Conservation (phyloP, 306 rosid species). For the Cicer bijugum region DNA sequence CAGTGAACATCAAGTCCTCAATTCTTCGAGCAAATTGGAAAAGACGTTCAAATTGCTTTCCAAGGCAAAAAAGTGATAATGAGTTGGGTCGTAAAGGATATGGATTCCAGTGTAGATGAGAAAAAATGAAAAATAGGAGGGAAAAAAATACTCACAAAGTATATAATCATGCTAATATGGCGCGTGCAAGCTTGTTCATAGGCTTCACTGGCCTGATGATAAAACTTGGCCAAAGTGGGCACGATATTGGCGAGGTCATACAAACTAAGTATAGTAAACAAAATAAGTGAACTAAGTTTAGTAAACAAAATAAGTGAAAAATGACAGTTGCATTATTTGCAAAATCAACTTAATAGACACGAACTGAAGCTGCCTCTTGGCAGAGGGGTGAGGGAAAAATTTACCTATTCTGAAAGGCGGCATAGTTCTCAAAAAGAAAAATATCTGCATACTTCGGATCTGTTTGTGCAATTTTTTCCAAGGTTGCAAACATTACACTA, state of each 20-base stretch:
- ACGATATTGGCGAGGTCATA: slow-evolving; percentile 98
- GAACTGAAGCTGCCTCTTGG: slow-evolving; percentile 11
- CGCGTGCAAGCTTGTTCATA: slow-evolving; percentile 99
- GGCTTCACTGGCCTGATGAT: slow-evolving; percentile 98
- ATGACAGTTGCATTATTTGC: slow-evolving; percentile 21
- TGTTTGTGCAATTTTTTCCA: slow-evolving; percentile 94
- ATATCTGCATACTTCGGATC: slow-evolving; percentile 90
- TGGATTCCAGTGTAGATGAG: slow-evolving; percentile 20
- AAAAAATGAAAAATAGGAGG: slow-evolving; percentile 2
- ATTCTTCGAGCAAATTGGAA: slow-evolving; percentile 85
- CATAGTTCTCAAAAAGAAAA: slow-evolving; percentile 91
- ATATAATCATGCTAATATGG: slow-evolving; percentile 84
- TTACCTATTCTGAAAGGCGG: slow-evolving; percentile 97
- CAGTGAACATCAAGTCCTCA: slow-evolving; percentile 93
- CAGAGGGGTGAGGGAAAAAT: slow-evolving; percentile 32
- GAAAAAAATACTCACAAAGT: slow-evolving; percentile 59
- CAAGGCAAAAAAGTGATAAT: slow-evolving; percentile 39
- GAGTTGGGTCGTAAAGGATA: slow-evolving; percentile 29
- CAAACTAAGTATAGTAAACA: slow-evolving; percentile 60
- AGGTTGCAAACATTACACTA: slow-evolving; percentile 91
- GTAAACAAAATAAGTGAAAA: slow-evolving; percentile 4
- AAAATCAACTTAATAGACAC: slow-evolving; percentile 31
- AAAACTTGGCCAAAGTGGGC: slow-evolving; percentile 95
- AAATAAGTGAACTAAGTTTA: not conserved
- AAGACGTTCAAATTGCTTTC: slow-evolving; percentile 94